A percentile compares a stretch with the other conserved stretches of the same genome.
Conservation (phyloP, 176 grass and related monocot genomes). For the Juncus inflexus region DNA sequence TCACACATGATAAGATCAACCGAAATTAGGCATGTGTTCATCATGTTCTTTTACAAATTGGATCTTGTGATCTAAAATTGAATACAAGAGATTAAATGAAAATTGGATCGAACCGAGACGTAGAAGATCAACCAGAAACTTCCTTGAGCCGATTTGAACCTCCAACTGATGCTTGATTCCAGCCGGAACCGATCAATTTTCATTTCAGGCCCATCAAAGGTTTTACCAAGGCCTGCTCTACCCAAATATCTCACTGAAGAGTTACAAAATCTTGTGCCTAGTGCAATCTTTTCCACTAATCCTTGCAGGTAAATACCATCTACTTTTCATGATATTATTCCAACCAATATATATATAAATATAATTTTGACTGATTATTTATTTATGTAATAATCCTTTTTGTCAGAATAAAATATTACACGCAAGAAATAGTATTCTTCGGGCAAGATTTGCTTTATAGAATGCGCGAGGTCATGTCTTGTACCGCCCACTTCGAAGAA, state of each 20-base stretch:
- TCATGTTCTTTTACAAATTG: too few species aligned
- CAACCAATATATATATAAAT: background rate
- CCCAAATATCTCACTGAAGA: constrained; percentile 89
- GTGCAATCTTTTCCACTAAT: constrained; percentile 91
- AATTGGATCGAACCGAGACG: too few species aligned
- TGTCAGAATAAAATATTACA: constrained; percentile 79
- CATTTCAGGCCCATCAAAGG: constrained; percentile 66
- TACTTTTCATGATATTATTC: constrained; percentile 9
- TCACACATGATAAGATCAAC: too few species aligned
- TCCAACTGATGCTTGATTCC: too few species aligned
- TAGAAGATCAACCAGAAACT: too few species aligned
- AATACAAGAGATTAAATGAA: too few species aligned
- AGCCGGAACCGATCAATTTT: too few species aligned
- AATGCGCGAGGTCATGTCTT: constrained; percentile 77
- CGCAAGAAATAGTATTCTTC: constrained; percentile 96
- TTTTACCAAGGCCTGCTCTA: constrained; percentile 82
- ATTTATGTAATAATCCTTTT: constrained; percentile 17
- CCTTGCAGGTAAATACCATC: constrained; percentile 79
- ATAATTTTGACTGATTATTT: background rate
- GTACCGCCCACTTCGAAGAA: constrained; percentile 83
- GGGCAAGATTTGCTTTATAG: constrained; percentile 94
- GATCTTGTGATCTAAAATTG: too few species aligned
- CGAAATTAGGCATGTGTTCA: too few species aligned
- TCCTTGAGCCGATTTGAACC: too few species aligned
- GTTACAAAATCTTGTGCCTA: constrained; percentile 78